Evolutionary conservation across 768 basidiomycete genomes (phyloP).

Genomic region (Scleroderma bovista): DNA sequence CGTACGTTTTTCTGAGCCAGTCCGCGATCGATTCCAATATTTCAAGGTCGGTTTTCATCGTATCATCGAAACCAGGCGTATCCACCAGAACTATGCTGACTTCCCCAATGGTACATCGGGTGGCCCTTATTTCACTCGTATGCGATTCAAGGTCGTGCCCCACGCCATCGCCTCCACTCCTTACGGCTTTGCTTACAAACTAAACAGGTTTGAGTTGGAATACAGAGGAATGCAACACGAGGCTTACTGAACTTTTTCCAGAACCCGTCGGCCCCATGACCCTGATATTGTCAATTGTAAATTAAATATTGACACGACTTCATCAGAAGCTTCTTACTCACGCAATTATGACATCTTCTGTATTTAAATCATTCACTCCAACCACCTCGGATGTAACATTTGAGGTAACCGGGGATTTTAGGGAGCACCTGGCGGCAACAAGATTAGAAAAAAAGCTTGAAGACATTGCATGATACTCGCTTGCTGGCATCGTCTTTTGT

Average conservation of each 20-base stretch:
- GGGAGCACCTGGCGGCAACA: too few species aligned
- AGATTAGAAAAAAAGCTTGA: too few species aligned
- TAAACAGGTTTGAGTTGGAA: background rate
- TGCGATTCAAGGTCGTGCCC: constrained; percentile 8
- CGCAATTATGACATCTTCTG: constrained; percentile 9
- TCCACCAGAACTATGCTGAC: constrained; percentile 39
- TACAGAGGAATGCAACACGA: background rate
- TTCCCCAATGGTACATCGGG: constrained; percentile 12
- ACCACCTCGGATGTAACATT: background rate
- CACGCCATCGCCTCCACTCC: background rate
- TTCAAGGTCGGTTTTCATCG: constrained; percentile 35
- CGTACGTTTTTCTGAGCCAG: background rate
- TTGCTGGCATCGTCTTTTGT: too few species aligned
- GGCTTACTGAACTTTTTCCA: constrained; percentile 19
- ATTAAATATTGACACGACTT: background rate
- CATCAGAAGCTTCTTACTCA: constrained; percentile 3
- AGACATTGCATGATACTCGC: too few species aligned
- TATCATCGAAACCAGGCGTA: constrained; percentile 51
- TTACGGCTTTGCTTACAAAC: constrained; percentile 10
- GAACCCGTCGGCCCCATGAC: constrained; percentile 18
- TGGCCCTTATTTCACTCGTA: constrained; percentile 2
- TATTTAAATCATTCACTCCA: background rate
- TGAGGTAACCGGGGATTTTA: too few species aligned
- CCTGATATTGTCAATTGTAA: background rate
- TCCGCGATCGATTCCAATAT: constrained; percentile 40